These are phyloP conservation scores for Rugonectria rugulosa DNA, from an alignment of 2,329 filamentous ascomycete species.

Conservation along the genomic window DNA sequence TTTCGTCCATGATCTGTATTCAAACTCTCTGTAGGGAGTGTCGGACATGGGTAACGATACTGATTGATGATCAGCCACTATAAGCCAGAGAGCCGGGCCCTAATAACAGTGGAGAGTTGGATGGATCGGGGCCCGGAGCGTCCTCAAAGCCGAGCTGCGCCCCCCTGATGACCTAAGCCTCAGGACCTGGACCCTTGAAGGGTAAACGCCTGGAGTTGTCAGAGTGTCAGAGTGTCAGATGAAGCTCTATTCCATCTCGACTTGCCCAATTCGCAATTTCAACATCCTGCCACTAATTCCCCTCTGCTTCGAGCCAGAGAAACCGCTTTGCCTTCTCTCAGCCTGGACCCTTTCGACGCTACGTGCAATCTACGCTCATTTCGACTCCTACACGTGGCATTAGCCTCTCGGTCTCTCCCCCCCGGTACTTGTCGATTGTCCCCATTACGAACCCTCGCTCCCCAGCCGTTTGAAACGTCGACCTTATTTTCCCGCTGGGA, in stretches of 20 bases:
- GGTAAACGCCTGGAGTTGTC: too few relatives aligned
- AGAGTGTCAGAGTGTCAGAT: too few relatives aligned
- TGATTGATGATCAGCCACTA: background rate
- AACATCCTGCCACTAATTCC: background rate
- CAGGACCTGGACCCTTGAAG: background rate
- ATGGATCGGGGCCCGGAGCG: conserved; percentile 4
- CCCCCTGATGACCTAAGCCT: conserved; percentile 38
- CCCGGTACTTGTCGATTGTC: too few relatives aligned
- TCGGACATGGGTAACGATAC: too few relatives aligned
- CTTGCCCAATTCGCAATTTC: conserved; percentile 3
- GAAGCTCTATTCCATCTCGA: too few relatives aligned
- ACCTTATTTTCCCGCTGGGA: background rate
- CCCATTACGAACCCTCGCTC: too few relatives aligned
- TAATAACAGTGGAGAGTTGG: too few relatives aligned
- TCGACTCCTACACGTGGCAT: conserved; percentile 7
- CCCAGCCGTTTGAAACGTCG: background rate
- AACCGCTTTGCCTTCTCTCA: background rate
- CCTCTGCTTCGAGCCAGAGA: conserved; percentile 7
- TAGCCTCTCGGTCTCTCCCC: too few relatives aligned
- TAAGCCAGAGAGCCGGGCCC: background rate
- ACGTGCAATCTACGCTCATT: conserved; percentile 13
- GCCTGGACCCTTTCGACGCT: background rate
- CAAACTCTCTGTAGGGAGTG: background rate
- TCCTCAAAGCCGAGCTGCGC: conserved; percentile 17
- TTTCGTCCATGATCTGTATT: background rate